phyloP scores from a whole-genome alignment of 805 yeast genomes.

The Scheffersomyces stipitis region DNA sequence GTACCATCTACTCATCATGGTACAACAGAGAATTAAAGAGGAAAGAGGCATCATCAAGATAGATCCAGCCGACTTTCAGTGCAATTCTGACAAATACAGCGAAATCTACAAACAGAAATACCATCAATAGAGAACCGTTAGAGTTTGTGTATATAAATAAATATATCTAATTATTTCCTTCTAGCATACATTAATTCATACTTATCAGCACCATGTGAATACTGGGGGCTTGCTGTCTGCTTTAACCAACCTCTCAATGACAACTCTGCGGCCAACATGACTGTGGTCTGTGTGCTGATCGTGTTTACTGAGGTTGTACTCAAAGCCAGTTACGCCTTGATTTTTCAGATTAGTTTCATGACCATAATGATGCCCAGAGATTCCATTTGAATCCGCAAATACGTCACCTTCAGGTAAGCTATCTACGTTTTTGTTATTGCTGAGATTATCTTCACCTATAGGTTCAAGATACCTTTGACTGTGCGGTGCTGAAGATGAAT shows the following conservation, averaged over 20 bases:
- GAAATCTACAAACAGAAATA: conserved; percentile 12
- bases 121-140: not conserved
- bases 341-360: no score
- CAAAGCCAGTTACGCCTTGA: conserved; percentile 9
- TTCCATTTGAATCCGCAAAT: not conserved
- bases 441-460: not conserved
- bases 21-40: conserved; percentile 65
- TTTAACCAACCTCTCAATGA: conserved; percentile 59
- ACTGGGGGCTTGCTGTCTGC: conserved; percentile 59
- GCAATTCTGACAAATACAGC: conserved; percentile 19
- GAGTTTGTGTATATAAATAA: not conserved
- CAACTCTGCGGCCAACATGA: conserved; percentile 38
- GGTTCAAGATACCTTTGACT: not conserved
- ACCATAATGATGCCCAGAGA: no score
- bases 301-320: conserved; percentile 6
- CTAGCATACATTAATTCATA: no score
- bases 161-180: no score
- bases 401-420: no score
- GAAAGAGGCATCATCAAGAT: conserved; percentile 40
- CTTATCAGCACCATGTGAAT: conserved; percentile 59
- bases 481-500: not conserved
- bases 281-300: not conserved
- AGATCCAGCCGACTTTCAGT: conserved; percentile 21
- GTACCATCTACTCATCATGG: conserved; percentile 58
- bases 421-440: no score